phyloP scores from a whole-genome alignment of 352 stramenopile species.

The Pythium dissotocum region DNA sequence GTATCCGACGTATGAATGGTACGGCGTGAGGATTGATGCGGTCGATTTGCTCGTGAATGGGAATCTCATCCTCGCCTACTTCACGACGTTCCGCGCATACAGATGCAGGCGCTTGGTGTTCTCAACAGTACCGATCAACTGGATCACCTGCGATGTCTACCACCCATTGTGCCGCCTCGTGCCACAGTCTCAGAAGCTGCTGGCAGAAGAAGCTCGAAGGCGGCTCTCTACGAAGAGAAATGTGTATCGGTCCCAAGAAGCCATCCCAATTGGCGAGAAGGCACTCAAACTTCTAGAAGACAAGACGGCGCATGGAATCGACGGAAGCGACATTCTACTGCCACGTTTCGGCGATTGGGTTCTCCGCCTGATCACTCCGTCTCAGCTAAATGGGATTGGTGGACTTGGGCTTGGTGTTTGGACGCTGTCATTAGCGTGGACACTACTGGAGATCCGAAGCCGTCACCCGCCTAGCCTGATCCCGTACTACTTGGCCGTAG shows the following conservation, averaged over 20 bases:
- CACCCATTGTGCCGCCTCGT: background rate
- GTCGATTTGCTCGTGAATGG: conserved; percentile 4
- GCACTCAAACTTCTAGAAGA: background rate
- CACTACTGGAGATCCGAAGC: background rate
- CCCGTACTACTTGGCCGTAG: background rate
- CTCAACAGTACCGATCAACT: background rate
- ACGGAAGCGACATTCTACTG: background rate
- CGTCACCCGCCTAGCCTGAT: background rate
- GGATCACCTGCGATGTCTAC: background rate
- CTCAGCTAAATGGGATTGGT: background rate
- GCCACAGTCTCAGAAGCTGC: background rate
- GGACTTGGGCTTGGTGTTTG: background rate
- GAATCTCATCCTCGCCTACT: background rate
- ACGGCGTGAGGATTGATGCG: background rate
- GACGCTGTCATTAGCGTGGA: background rate
- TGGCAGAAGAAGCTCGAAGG: background rate
- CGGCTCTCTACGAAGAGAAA: background rate
- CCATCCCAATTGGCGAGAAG: too few species aligned
- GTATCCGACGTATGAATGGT: background rate
- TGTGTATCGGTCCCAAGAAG: too few species aligned
- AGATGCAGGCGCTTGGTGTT: conserved; percentile 1
- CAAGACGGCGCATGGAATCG: background rate
- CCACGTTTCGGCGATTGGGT: background rate
- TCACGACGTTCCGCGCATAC: background rate
- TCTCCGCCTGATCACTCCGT: background rate